phyloP scores from a whole-genome alignment of 306 rosid species.

The Hylodesmum podocarpum region DNA sequence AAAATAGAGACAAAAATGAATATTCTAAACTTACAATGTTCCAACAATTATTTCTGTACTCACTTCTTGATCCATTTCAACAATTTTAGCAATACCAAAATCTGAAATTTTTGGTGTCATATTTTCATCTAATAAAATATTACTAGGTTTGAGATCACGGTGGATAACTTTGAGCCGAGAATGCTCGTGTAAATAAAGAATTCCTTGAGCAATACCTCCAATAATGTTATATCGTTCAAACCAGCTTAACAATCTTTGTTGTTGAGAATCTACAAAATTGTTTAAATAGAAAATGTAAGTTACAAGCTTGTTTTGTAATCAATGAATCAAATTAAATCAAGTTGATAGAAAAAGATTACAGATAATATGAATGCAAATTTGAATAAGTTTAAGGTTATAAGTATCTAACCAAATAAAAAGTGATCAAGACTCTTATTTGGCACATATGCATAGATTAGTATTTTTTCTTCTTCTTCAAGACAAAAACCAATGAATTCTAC shows the following conservation, averaged over 20 bases:
- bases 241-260: slow-evolving; percentile 34
- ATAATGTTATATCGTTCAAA: background rate
- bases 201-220: background rate
- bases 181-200: background rate
- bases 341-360: background rate
- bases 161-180: background rate
- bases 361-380: background rate
- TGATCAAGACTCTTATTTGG: slow-evolving; percentile 10
- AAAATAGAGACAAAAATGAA: background rate
- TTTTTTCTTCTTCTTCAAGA: slow-evolving; percentile 43
- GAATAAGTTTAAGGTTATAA: background rate
- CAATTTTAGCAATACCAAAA: slow-evolving; percentile 48
- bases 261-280: slow-evolving; percentile 9
- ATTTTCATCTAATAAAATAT: slow-evolving; percentile 35
- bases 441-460: slow-evolving; percentile 43
- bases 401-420: slow-evolving; percentile 31
- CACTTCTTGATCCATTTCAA: background rate
- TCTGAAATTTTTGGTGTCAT: slow-evolving; percentile 51
- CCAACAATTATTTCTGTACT: slow-evolving; percentile 40
- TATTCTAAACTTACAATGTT: slow-evolving; percentile 38
- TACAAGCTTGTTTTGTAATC: background rate
- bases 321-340: background rate
- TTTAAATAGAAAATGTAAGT: background rate
- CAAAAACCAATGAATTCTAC: slow-evolving; percentile 50
- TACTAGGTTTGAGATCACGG: background rate